A percentile compares a stretch with the other conserved stretches of the same genome.
Conservation (phyloP, 495 filamentous ascomycete genomes). For the Tuber borchii region DNA sequence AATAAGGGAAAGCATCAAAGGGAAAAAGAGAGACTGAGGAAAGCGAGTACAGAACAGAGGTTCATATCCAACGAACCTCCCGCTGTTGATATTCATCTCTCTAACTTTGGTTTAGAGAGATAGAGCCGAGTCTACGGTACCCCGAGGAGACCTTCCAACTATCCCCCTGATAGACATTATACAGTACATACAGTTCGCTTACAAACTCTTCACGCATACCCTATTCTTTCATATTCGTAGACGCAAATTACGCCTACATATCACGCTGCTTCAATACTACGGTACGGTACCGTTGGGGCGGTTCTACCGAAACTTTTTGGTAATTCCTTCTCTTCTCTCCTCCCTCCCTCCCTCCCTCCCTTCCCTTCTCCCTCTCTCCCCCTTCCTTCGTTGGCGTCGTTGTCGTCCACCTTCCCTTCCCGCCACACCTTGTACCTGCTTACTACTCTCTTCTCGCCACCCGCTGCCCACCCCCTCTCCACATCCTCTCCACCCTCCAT, state of each 20-base stretch:
- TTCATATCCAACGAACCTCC: neutral
- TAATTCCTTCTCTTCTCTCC: constrained; percentile 23
- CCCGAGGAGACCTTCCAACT: neutral
- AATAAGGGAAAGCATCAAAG: constrained; percentile 3
- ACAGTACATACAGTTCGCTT: constrained; percentile 5
- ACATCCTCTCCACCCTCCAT: constrained; percentile 25
- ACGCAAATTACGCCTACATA: neutral
- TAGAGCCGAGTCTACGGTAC: neutral
- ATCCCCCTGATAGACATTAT: neutral
- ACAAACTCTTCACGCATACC: neutral
- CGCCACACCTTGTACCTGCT: neutral
- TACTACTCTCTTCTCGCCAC: constrained; percentile 25
- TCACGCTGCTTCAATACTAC: neutral
- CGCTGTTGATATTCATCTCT: neutral
- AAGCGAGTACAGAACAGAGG: neutral
- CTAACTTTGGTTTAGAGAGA: neutral
- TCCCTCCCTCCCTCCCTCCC: neutral
- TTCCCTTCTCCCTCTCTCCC: neutral
- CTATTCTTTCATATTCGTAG: neutral
- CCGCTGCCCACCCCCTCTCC: constrained; percentile 17
- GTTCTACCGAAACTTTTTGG: constrained; percentile 25
- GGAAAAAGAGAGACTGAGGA: neutral
- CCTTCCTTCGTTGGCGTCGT: neutral
- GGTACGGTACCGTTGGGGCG: neutral
- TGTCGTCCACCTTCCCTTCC: neutral